Evolutionary conservation across 2,329 filamentous ascomycete genomes (phyloP).

Genomic region (Stachybotrys chartarum): DNA sequence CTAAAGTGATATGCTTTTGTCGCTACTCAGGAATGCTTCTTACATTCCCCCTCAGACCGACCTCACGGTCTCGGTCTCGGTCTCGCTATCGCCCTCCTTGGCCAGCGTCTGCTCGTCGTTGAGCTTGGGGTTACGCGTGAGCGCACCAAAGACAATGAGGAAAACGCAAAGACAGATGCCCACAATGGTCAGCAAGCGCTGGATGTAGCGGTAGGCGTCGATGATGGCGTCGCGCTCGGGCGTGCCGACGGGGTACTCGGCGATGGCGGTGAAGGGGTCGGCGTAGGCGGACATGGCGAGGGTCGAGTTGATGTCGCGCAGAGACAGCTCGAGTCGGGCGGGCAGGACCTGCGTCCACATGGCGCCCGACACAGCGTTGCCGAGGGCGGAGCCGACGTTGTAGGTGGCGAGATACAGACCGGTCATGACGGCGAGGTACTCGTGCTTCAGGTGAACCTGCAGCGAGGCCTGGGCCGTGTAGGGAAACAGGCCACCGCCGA

Average conservation of each 20-base stretch:
- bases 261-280: constrained; percentile 26
- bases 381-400: constrained; percentile 54
- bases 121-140: constrained; percentile 37
- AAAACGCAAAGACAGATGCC: constrained; percentile 42
- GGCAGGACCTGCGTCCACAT: constrained; percentile 56
- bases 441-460: constrained; percentile 34
- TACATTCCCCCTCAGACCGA: background rate
- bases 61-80: background rate
- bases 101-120: constrained; percentile 37
- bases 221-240: constrained; percentile 35
- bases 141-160: constrained; percentile 35
- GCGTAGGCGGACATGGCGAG: constrained; percentile 26
- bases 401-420: constrained; percentile 57
- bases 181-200: constrained; percentile 38
- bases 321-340: constrained; percentile 30
- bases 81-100: constrained; percentile 10
- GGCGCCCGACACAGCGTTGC: constrained; percentile 52
- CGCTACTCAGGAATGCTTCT: too few species aligned
- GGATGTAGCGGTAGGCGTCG: constrained; percentile 36
- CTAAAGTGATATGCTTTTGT: too few species aligned
- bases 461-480: constrained; percentile 40
- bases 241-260: constrained; percentile 32
- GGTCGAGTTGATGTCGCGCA: constrained; percentile 26
- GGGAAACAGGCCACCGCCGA: constrained; percentile 56
- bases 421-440: constrained; percentile 56